Percentiles rank a stretch among this genome's conserved stretches.
Conservation (phyloP, 2,329 filamentous ascomycete genomes). For the Aureobasidium sp. region DNA sequence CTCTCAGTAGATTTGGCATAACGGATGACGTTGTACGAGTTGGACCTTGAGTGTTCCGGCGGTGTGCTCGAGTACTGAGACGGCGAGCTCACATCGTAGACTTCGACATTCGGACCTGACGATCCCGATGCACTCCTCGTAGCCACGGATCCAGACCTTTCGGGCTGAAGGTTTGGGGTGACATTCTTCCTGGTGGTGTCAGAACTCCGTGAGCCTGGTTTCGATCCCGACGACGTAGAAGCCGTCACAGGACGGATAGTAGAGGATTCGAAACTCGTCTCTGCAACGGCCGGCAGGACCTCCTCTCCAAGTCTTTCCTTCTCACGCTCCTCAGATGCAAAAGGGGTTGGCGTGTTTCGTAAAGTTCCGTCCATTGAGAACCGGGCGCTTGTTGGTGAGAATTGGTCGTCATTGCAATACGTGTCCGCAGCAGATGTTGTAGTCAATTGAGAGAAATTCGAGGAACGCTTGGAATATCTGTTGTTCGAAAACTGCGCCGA, state of each 20-base stretch:
- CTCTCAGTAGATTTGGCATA: constrained; percentile 15
- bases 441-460: constrained; percentile 11
- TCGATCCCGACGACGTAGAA: neutral
- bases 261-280: constrained; percentile 4
- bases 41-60: constrained; percentile 7
- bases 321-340: neutral
- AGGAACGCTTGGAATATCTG: constrained; percentile 4
- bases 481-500: constrained; percentile 15
- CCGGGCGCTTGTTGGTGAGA: constrained; percentile 14
- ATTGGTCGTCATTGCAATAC: constrained; percentile 13
- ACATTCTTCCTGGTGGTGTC: neutral
- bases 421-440: constrained; percentile 14
- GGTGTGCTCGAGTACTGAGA: constrained; percentile 7
- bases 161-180: neutral
- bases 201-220: neutral
- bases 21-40: constrained; percentile 14
- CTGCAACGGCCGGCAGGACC: constrained; percentile 12
- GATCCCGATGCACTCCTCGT: neutral
- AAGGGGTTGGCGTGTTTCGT: constrained; percentile 5
- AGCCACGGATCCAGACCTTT: neutral
- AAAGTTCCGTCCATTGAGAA: constrained; percentile 13
- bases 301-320: constrained; percentile 2
- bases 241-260: constrained; percentile 4
- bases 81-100: constrained; percentile 5
- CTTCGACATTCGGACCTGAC: neutral